Percentiles rank a stretch among this genome's conserved stretches.
Evolutionary conservation across 176 grass and related monocot genomes (phyloP).

Genomic region (Avena atlantica): DNA sequence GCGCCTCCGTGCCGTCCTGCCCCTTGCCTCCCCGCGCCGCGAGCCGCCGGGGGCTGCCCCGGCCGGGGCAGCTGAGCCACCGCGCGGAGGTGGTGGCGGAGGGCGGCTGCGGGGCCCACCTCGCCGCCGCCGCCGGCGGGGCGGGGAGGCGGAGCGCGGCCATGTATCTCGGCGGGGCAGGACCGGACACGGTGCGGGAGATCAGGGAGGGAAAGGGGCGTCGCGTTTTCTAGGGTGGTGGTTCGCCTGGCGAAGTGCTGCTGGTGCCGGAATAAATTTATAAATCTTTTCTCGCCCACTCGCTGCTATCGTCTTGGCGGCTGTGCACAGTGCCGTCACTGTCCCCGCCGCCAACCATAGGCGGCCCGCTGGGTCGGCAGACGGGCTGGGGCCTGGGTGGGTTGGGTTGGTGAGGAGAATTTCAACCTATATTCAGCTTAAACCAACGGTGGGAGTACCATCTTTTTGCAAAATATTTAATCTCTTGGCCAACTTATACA

Average conservation of each 20-base stretch:
- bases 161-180: constrained; percentile 36
- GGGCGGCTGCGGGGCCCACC: background rate
- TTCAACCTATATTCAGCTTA: background rate
- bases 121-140: constrained; percentile 41
- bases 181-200: background rate
- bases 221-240: constrained; percentile 43
- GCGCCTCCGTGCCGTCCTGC: constrained; percentile 16
- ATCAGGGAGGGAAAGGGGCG: constrained; percentile 5
- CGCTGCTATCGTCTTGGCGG: constrained; percentile 25
- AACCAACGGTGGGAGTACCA: no score
- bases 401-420: background rate
- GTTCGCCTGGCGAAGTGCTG: constrained; percentile 9
- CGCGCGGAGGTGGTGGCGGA: background rate
- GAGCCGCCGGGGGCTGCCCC: background rate
- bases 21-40: constrained; percentile 17
- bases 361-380: constrained; percentile 21
- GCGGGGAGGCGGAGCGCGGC: constrained; percentile 48
- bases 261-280: background rate
- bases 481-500: no score
- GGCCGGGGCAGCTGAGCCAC: background rate
- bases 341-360: background rate
- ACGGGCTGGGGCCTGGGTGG: background rate
- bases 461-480: no score
- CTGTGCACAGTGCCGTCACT: constrained; percentile 45
- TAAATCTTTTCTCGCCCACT: constrained; percentile 28